phyloP scores from a whole-genome alignment of 495 filamentous ascomycete genomes.

The Aspergillus panamensis region DNA sequence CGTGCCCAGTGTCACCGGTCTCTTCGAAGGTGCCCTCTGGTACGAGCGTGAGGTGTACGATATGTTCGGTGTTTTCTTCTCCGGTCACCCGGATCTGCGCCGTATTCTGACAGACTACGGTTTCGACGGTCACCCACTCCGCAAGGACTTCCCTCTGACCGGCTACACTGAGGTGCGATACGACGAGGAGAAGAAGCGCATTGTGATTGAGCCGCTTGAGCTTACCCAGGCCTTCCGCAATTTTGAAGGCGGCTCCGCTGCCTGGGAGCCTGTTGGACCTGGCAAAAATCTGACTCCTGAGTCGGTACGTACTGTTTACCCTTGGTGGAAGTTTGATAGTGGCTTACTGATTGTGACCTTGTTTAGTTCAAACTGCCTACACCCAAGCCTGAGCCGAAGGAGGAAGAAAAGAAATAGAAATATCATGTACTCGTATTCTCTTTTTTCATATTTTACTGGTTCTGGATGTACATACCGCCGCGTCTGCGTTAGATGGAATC shows the following conservation, averaged over 20 bases:
- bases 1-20: slow-evolving; percentile 76
- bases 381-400: slow-evolving; percentile 88
- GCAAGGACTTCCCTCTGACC: slow-evolving; percentile 97
- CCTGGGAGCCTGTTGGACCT: slow-evolving; percentile 84
- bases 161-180: slow-evolving; percentile 98
- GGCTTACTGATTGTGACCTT: slow-evolving; percentile 11
- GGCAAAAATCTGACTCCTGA: slow-evolving; percentile 80
- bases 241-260: slow-evolving; percentile 77
- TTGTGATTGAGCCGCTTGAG: slow-evolving; percentile 95
- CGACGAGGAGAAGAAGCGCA: slow-evolving; percentile 99
- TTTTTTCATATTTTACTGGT: slow-evolving; percentile 29
- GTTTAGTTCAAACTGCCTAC: slow-evolving; percentile 83
- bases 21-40: slow-evolving; percentile 97
- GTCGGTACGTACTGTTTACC: slow-evolving; percentile 42
- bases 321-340: background rate
- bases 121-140: slow-evolving; percentile 94
- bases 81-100: slow-evolving; percentile 89
- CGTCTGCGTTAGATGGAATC: slow-evolving; percentile 34
- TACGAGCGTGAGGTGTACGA: slow-evolving; percentile 98
- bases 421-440: slow-evolving; percentile 37
- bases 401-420: slow-evolving; percentile 89
- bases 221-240: slow-evolving; percentile 99
- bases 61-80: slow-evolving; percentile 96
- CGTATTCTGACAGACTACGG: slow-evolving; percentile 99
- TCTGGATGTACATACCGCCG: slow-evolving; percentile 46